Conservation (phyloP, 176 grass and related monocot genomes). For the Oryza coarctata region DNA sequence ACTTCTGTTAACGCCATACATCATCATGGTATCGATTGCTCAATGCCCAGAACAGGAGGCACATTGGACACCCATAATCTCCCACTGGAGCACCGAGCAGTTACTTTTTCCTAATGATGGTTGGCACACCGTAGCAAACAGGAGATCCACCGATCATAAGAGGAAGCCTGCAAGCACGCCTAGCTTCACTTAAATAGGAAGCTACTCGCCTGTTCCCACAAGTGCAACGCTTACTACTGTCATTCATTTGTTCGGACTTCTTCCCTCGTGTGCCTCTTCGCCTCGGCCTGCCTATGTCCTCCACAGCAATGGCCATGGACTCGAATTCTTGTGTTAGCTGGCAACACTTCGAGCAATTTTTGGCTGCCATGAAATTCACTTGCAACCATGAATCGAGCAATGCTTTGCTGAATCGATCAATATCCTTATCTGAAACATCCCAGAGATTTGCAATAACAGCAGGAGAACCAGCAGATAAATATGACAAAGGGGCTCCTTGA, state of each 20-base stretch:
- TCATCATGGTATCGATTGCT: neutral
- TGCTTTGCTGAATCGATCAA: constrained; percentile 73
- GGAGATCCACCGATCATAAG: constrained; percentile 74
- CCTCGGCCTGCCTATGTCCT: constrained; percentile 44
- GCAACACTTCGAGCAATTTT: constrained; percentile 45
- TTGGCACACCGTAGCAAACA: constrained; percentile 91
- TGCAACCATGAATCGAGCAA: constrained; percentile 80
- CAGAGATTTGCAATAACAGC: constrained; percentile 74
- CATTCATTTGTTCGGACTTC: constrained; percentile 13
- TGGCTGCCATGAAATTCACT: constrained; percentile 15
- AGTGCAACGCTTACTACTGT: constrained; percentile 28
- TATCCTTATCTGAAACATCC: constrained; percentile 84
- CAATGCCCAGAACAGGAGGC: neutral
- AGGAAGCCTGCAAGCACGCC: constrained; percentile 62
- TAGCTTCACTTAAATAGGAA: constrained; percentile 64
- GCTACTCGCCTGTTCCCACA: constrained; percentile 56
- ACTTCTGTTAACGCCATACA: neutral
- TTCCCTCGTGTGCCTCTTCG: constrained; percentile 31
- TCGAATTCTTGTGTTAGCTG: constrained; percentile 41
- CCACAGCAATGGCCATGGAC: constrained; percentile 41
- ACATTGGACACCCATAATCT: neutral
- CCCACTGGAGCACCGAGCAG: neutral
- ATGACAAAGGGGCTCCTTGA: constrained; percentile 69
- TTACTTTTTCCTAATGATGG: constrained; percentile 60
- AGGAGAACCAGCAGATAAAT: constrained; percentile 82